Percentiles rank a stretch among this genome's conserved stretches.
These are phyloP conservation scores for Vanderwaltozyma tropicalis DNA, from an alignment of 805 yeast species.

Conservation along the genomic window DNA sequence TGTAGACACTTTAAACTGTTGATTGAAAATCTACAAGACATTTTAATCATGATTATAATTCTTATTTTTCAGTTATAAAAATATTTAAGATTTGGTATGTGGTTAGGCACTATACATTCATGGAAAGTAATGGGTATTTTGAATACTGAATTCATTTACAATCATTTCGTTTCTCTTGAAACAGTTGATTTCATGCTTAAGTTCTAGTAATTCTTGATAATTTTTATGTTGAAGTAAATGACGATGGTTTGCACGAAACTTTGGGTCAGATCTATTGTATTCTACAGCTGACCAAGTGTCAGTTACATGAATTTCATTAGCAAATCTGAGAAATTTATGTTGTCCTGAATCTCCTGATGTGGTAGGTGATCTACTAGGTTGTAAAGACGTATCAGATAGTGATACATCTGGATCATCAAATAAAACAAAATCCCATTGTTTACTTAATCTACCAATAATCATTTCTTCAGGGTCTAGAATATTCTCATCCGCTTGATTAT, in stretches of 20 bases:
- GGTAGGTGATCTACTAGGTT: neutral
- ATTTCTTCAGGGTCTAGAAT: neutral
- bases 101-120: conserved; percentile 1
- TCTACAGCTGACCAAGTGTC: conserved; percentile 23
- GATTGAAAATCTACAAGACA: too few relatives aligned
- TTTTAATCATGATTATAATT: too few relatives aligned
- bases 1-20: too few relatives aligned
- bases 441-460: conserved; percentile 9
- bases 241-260: conserved; percentile 9
- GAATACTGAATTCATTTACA: conserved; percentile 51
- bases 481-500: conserved; percentile 4
- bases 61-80: too few relatives aligned
- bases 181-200: conserved; percentile 54
- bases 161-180: conserved; percentile 57
- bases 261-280: conserved; percentile 21
- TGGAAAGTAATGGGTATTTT: conserved; percentile 54
- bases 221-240: conserved; percentile 6
- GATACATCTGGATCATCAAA: conserved; percentile 5
- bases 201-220: conserved; percentile 20
- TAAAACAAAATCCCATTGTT: conserved; percentile 19
- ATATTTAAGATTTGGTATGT: too few relatives aligned
- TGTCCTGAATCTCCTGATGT: neutral
- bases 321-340: conserved; percentile 15
- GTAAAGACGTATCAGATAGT: neutral
- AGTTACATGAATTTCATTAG: conserved; percentile 18